Conservation (phyloP, 177 flowering plant species). For the Vitis hybrid region DNA sequence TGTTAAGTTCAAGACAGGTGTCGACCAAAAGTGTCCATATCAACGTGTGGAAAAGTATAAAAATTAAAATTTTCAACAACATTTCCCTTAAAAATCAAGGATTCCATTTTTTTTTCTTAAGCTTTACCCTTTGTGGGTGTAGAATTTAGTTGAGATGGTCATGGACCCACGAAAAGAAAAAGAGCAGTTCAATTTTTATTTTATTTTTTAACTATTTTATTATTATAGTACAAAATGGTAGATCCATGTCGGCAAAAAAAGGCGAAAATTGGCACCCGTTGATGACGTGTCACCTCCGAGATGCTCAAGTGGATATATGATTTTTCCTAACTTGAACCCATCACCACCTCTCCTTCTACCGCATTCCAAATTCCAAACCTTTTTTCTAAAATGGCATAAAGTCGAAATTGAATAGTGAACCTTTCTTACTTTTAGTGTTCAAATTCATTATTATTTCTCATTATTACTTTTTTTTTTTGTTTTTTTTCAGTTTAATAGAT, state of each 20-base stretch:
- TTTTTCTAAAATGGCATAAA: too few species aligned
- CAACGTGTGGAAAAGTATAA: too few species aligned
- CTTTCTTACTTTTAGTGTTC: too few species aligned
- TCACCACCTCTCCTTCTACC: constrained; percentile 5
- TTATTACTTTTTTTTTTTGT: too few species aligned
- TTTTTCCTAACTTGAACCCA: constrained; percentile 24
- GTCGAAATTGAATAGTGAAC: too few species aligned
- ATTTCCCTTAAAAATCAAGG: too few species aligned
- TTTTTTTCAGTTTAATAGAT: too few species aligned
- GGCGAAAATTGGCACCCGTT: neutral
- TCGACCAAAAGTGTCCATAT: too few species aligned
- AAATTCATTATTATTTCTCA: too few species aligned
- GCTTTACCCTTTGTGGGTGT: constrained; percentile 4
- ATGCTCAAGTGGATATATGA: constrained; percentile 18
- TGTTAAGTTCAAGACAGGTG: accelerated
- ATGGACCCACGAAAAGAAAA: constrained; percentile 2
- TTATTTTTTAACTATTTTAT: constrained; percentile 4
- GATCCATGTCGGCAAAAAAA: neutral
- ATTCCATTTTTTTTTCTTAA: neutral
- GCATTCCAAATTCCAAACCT: too few species aligned
- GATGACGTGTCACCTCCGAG: too few species aligned
- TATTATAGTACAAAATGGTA: neutral
- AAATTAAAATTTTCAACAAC: too few species aligned
- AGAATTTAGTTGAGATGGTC: constrained; percentile 14
- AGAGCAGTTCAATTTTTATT: constrained; percentile 1